Evolutionary conservation across 1,284 basidiomycete species (phyloP).

Genomic region (Thelephora terrestris): DNA sequence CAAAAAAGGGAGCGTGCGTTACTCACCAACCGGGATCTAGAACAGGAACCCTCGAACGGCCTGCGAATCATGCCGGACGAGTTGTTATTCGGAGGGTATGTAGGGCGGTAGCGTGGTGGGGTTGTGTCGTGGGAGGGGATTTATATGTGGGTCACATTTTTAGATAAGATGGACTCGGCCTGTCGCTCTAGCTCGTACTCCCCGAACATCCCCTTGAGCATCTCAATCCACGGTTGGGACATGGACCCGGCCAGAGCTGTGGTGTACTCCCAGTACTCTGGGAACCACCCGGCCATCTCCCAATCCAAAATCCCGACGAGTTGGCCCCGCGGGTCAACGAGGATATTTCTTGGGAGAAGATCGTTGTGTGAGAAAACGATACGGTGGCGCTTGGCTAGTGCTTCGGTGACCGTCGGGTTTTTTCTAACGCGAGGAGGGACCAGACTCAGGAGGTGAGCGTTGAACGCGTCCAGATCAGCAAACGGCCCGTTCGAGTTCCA

Average conservation of each 20-base stretch:
- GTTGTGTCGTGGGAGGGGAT: background rate
- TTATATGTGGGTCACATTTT: background rate
- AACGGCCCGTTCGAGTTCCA: background rate
- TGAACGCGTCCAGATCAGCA: background rate
- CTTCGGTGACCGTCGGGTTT: background rate
- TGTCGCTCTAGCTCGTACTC: background rate
- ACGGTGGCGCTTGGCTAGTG: conserved; percentile 1
- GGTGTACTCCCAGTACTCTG: conserved; percentile 19
- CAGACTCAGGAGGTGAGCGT: background rate
- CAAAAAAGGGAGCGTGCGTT: too few relatives aligned
- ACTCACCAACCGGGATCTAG: too few relatives aligned
- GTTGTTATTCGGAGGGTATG: too few relatives aligned
- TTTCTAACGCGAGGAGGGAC: background rate
- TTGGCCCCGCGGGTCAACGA: conserved; percentile 11
- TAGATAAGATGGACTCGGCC: background rate
- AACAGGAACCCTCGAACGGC: too few relatives aligned
- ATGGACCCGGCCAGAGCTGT: background rate
- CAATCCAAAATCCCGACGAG: conserved; percentile 18
- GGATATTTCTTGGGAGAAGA: conserved; percentile 13
- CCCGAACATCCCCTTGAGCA: background rate
- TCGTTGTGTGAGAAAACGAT: conserved; percentile 15
- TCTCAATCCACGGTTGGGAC: background rate
- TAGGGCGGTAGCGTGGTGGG: too few relatives aligned
- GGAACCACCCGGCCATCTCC: conserved; percentile 18
- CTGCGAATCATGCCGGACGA: too few relatives aligned